Evolutionary conservation across 805 yeast species (phyloP).

Genomic region (Saccharomyces paradoxus): DNA sequence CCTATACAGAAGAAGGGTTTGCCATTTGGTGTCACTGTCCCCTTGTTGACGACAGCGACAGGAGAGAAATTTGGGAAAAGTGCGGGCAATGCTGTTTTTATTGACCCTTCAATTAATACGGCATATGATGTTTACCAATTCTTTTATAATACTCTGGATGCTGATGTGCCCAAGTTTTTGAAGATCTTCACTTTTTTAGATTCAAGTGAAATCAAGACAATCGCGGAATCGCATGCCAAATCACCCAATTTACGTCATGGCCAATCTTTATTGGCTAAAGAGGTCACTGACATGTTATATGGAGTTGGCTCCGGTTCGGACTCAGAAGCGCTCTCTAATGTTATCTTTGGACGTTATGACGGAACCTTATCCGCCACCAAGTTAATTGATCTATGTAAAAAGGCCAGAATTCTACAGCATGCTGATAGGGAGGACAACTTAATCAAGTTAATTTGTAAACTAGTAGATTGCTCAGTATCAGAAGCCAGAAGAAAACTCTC

Average conservation of each 20-base stretch:
- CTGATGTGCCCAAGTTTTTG: slow-evolving; percentile 59
- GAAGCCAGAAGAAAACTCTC: slow-evolving; percentile 56
- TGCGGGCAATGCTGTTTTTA: slow-evolving; percentile 92
- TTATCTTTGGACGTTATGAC: slow-evolving; percentile 38
- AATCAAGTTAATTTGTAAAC: slow-evolving; percentile 43
- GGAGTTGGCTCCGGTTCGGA: slow-evolving; percentile 69
- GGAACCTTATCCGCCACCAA: slow-evolving; percentile 7
- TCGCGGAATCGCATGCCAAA: slow-evolving; percentile 44
- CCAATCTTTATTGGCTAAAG: slow-evolving; percentile 70
- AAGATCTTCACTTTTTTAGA: slow-evolving; percentile 78
- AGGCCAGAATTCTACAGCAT: slow-evolving; percentile 15
- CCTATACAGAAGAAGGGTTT: slow-evolving; percentile 4
- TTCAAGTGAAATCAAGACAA: slow-evolving; percentile 42
- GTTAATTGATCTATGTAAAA: slow-evolving; percentile 11
- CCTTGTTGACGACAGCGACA: slow-evolving; percentile 73
- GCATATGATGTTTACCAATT: slow-evolving; percentile 81
- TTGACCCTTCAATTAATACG: slow-evolving; percentile 64
- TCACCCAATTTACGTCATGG: slow-evolving; percentile 64
- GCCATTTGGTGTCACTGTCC: slow-evolving; percentile 80
- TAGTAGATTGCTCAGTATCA: slow-evolving; percentile 42
- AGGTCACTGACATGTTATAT: slow-evolving; percentile 80
- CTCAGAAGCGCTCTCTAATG: slow-evolving; percentile 58
- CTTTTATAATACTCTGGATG: slow-evolving; percentile 72
- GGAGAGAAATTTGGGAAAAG: slow-evolving; percentile 96
- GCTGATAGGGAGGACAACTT: slow-evolving; percentile 31